Evolutionary conservation across 2,329 filamentous ascomycete genomes (phyloP), one percentile per base, ranked within the genome.

Genomic region (Diaporthe vexans): DNA sequence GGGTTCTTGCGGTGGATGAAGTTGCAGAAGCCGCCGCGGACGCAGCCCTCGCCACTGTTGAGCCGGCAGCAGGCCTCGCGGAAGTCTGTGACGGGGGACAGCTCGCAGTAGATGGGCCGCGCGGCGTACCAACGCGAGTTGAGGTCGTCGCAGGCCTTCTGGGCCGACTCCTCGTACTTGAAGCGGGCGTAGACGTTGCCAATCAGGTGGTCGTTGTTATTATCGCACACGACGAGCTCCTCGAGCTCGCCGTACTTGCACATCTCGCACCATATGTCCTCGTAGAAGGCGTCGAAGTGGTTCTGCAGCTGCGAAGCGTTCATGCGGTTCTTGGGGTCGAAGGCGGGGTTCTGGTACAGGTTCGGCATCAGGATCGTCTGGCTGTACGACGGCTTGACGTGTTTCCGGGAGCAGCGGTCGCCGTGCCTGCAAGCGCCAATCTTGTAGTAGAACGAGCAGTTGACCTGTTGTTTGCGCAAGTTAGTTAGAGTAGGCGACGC

Each of bases 391-490:
- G 97, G 97, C 88, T 99, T 99, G 88, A 99, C 97, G 86, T 99
- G 97, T 86, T 99, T 99, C 80, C 97, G 93, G 76, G 94, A 97
- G 90, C 97, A 99, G 82, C 97, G 94, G 87, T 99, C 97, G 83
- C 97, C 97, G 89, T 99, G 97, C 77, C 97, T 93, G 89, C 97
- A 99, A 72, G 97, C 97, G 83, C 97, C 97, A 85, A 99, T 99
- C 89, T 99, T 99, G 94, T 98, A 95, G 92, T 99, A 99, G 91
- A 99, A 99, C 74, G 94, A 97, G 91, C 97, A 98, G 91, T 98
- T 98, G 88, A 98, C 95, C 79, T 81, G 58, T 57, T 21, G 80
- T 54, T 54, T 21, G 21, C 4, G 40, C 63, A 48, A 0, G 74
- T 78, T 72, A 77, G 76, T 78, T 29, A 37, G 72, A 46, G 33